Evolutionary conservation across 163 green algal genomes (phyloP), one percentile per base, ranked within the genome.

Genomic region (Chloromonas sp.): DNA sequence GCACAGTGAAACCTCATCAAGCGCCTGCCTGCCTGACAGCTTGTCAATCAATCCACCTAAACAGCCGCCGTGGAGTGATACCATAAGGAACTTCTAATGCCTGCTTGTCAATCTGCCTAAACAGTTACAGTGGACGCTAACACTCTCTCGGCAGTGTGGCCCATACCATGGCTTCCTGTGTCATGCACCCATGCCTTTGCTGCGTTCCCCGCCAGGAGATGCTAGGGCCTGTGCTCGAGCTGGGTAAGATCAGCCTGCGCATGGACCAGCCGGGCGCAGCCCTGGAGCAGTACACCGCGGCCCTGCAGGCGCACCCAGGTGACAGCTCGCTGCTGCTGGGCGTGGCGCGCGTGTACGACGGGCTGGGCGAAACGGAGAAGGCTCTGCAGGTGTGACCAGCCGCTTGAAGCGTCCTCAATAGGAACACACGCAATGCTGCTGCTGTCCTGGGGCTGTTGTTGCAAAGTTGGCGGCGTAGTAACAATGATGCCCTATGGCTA

Each of bases 221-320:
- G 89, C 87, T 94, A 2, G 86, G 84, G 58, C 87, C 90, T 59
- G 86, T 89, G 1, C 87, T 94, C 59, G 91, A 95, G 90, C 88
- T 95, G 5, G 88, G 79, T 84, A 95, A 95, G 88, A 88, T 94
- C 14, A 91, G 92, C 83, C 79, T 95, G 74, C 87, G 91, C 36
- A 84, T 95, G 78, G 94, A 97, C 86, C 93, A 96, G 88, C 94
- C 94, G 13, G 88, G 89, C 70, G 87, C 89, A 3, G 94, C 92
- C 0, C 86, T 95, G 70, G 86, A 93, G 83, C 83, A 89, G 59
- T 96, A 93, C 88, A 91, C 83, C 0, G 82, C 89, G 3, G 88
- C 87, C 2, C 81, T 91, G 82, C 77, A 87, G 83, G 84, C 85
- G 1, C 92, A 94, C 85, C 89, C 90, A 0, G 87, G 86, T 1